Base-by-base conservation (phyloP, 495 filamentous ascomycete genomes). In the Baudoinia panamericana region DNA sequence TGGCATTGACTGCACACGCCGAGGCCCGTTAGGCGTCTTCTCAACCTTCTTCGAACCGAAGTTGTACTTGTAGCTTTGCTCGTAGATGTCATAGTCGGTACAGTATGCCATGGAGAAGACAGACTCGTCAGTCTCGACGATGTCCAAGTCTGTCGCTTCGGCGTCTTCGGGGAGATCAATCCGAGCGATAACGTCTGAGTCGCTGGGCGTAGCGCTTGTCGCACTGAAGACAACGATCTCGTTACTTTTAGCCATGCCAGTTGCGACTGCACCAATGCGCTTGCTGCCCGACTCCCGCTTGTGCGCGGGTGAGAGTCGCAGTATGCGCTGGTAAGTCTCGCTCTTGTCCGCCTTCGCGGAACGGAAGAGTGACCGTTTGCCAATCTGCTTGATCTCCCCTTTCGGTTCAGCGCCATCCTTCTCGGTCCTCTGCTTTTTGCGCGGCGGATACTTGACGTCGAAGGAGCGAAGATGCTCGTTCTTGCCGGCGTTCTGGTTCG, bases 391-490 rank as follows among this genome's bases (percentile, higher is more conserved):
- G 46, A 43, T 48, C 4, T 52, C 56, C 13, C 63, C 70, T 29
- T 62, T 63, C 34, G 70, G 63, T 28, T 49, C 49, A 34, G 51
- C 45, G 16, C 53, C 50, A 29, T 48, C 40, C 6, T 51, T 43
- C 23, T 50, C 43, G 5, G 39, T 57, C 39, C 45, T 47, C 23
- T 48, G 41, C 27, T 53, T 39, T 41, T 59, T 53, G 50, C 64
- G 63, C 41, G 62, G 59, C 10, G 66, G 61, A 46, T 65, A 59
- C 40, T 65, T 63, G 43, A 88, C 66, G 30, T 66, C 57, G 51
- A 94, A 90, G n/a, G 84, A 68, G 32, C 87, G 70, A 41, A 96
- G 72, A 59, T 97, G 90, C 50, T 84, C 70, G 55, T 97, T 96
- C 53, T 78, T 83, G 21, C 81, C 83, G 43, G 74, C 73, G 50